These are phyloP conservation scores for Fonsecaea pugnacius DNA, from an alignment of 2,329 filamentous ascomycete species.

Conservation along the genomic window DNA sequence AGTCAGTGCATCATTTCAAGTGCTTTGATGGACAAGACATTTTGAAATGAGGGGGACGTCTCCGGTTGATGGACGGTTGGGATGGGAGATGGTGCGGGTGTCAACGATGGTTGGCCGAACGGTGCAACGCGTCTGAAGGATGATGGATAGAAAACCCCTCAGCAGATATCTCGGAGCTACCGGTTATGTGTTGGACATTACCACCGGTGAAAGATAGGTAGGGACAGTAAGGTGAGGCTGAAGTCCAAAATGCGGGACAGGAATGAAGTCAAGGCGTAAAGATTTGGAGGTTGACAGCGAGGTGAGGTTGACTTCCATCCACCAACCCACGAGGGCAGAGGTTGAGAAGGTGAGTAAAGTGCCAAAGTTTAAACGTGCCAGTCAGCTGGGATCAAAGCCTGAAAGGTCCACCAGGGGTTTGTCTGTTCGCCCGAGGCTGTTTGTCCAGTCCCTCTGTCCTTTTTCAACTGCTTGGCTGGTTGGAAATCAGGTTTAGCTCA, in stretches of 20 bases:
- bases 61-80: slow-evolving; percentile 3
- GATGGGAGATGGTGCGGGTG: slow-evolving; percentile 6
- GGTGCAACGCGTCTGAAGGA: not conserved
- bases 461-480: slow-evolving; percentile 1
- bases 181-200: not conserved
- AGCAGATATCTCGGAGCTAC: not conserved
- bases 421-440: not conserved
- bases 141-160: not conserved
- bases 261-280: not conserved
- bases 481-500: slow-evolving; percentile 5
- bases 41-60: slow-evolving; percentile 18
- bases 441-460: not conserved
- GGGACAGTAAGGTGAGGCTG: not conserved
- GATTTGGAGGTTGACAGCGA: slow-evolving; percentile 1
- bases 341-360: not conserved
- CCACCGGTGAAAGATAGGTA: not conserved
- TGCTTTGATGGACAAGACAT: slow-evolving; percentile 8
- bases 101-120: slow-evolving; percentile 11
- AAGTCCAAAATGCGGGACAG: not conserved
- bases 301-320: not conserved
- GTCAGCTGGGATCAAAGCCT: not conserved
- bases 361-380: slow-evolving; percentile 3
- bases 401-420: not conserved
- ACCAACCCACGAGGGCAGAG: not conserved
- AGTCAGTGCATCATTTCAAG: slow-evolving; percentile 15